Base-by-base conservation (phyloP, 108 stramenopile species). In the Nitzschia palea region DNA sequence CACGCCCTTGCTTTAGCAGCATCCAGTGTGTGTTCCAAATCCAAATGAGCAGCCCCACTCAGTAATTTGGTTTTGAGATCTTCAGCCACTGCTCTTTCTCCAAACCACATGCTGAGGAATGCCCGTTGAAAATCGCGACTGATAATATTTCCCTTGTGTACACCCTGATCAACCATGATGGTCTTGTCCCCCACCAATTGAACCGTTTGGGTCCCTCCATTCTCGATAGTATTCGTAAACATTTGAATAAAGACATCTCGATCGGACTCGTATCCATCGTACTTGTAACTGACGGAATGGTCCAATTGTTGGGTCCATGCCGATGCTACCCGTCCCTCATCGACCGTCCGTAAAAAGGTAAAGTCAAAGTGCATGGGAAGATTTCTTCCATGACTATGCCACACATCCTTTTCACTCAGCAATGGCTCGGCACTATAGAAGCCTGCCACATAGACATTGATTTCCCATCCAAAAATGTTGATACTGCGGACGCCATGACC, bases 71-170 rank as follows among this genome's bases (percentile, higher is more conserved):
- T 15, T 29, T 70, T 77, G 28, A 77, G 48, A 27, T 77, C 76
- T 15, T 65, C 64, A 1, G 68, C 35, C 40, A 77, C 76, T 15
- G 68, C 61, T 26, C 36, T 43, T 29, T 52, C 35, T n/a, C 76
- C 76, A 65, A 77, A 70, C 76, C 76, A 77, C 76, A 77, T 77
- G 56, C 68, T 77, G 27, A 77, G 36, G 42, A 77, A 77, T 34
- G 69, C 48, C 15, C 55, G 35, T 58, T 77, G 76, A 42, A 77
- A 77, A 25, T 77, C 51, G 17, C 57, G 34, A 23, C 76, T 69
- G 2, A 9, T 44, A 23, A 77, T 65, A 8, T 29, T 52, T 23
- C 76, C 76, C 54, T 56, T 68, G 22, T 44, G 30, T 22, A 35
- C 28, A 1, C 76, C 76, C 52, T 77, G 76, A 57, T 77, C 69